These are phyloP conservation scores for Penicillium argentinense DNA, from an alignment of 495 filamentous ascomycete species.

Conservation along the genomic window DNA sequence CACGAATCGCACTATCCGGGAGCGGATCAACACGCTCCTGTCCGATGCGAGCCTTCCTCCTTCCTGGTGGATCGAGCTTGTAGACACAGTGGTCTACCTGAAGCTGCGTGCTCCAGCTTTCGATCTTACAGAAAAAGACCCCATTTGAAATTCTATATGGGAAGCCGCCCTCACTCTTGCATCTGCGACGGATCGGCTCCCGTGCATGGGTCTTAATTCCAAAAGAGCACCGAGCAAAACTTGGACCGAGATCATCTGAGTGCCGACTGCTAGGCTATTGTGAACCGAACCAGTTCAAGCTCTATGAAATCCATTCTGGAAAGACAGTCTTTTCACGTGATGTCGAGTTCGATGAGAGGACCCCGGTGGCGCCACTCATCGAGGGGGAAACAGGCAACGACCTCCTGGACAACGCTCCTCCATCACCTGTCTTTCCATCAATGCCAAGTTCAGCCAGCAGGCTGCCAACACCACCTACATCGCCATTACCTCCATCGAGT, in stretches of 20 bases:
- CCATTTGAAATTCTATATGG: conserved; percentile 3
- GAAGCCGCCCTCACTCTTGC: conserved; percentile 4
- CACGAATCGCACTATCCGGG: conserved; percentile 12
- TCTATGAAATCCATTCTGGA: conserved; percentile 1
- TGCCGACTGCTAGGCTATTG: conserved; percentile 7
- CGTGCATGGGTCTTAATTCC: conserved; percentile 4
- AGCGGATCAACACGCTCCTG: conserved; percentile 14
- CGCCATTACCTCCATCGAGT: neutral
- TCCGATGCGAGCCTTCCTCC: conserved; percentile 7
- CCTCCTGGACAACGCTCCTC: conserved; percentile 3
- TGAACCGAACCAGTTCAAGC: conserved; percentile 5
- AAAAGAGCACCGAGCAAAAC: conserved; percentile 8
- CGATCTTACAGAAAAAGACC: neutral
- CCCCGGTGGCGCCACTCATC: too few relatives aligned
- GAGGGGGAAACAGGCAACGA: conserved; percentile 4
- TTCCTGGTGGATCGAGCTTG: conserved; percentile 5
- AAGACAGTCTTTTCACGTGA: neutral
- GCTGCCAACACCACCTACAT: conserved; percentile 2
- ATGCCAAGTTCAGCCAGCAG: neutral
- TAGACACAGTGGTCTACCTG: conserved; percentile 6
- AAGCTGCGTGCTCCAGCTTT: conserved; percentile 3
- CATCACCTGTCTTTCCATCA: conserved; percentile 2
- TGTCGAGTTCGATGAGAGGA: conserved; percentile 4
- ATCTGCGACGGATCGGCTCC: conserved; percentile 5
- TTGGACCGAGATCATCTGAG: conserved; percentile 4